Conservation (phyloP, 208 protist species). For the Wallacemonas collosoma region DNA sequence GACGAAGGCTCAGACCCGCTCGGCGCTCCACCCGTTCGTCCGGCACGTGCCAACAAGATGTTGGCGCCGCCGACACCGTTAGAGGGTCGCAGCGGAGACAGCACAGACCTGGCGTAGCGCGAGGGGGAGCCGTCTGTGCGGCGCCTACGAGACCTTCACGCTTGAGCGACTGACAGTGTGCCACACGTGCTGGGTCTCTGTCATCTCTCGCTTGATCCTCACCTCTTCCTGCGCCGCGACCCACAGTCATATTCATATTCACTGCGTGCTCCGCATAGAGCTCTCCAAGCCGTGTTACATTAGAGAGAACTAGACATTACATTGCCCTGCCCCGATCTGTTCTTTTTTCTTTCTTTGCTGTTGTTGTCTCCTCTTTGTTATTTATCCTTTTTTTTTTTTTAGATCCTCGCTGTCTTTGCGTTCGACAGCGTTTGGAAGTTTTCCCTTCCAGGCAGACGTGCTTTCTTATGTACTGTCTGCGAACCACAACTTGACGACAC, state of each 20-base stretch:
- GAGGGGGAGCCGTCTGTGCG: too few relatives aligned
- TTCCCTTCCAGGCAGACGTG: background rate
- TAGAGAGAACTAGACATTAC: too few relatives aligned
- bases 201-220: too few relatives aligned
- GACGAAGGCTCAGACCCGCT: background rate
- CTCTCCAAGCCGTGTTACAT: background rate
- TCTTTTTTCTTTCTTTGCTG: conserved; percentile 18
- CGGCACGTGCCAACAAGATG: conserved; percentile 25
- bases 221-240: too few relatives aligned
- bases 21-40: conserved; percentile 1
- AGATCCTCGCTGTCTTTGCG: background rate
- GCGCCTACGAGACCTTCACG: too few relatives aligned
- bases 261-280: background rate
- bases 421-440: background rate
- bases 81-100: conserved; percentile 29
- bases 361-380: conserved; percentile 2
- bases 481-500: too few relatives aligned
- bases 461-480: too few relatives aligned
- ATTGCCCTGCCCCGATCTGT: background rate
- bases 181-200: too few relatives aligned
- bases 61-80: conserved; percentile 41
- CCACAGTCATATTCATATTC: too few relatives aligned
- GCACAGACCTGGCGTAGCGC: conserved; percentile 21
- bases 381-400: conserved; percentile 13
- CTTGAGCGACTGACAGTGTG: too few relatives aligned